Base-by-base conservation (phyloP, 768 basidiomycete species). In the Podaxis sp. region DNA sequence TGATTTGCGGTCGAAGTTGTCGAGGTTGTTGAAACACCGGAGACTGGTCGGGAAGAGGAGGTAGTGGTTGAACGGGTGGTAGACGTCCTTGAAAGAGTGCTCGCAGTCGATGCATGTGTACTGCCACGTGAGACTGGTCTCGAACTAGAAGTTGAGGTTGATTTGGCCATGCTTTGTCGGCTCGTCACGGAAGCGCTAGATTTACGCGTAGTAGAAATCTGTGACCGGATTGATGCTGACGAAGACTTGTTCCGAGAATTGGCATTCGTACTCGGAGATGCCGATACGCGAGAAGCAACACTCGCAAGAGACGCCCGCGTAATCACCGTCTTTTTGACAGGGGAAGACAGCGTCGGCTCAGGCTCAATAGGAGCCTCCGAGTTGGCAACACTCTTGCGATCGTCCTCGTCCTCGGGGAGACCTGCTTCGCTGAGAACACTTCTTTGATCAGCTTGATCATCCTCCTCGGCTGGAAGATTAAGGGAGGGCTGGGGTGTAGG, bases 171-270 rank as follows among this genome's bases (percentile, higher is more conserved):
- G 40, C 33, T 40, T 62, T 40, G 58, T 24, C 65, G 67, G 5
- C 67, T 64, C 7, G 59, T 47, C 2, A 47, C 29, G 33, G 51
- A 54, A 3, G 53, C 63, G 2, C 66, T 64, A 33, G 68, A 64
- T 56, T 71, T 73, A 11, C 73, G 71, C 29, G 75, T 66, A 2
- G 74, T 76, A 22, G 75, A 76, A 2, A 71, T 66, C 7, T 69
- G 70, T 2, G 75, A 76, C 36, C 74, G 71, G 37, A 76, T 64
- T 7, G 79, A 79, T 1, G 74, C 66, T 1, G 75, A 69, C 27
- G 75, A 74, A 0, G 76, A 74, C 36, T 70, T 72, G 15, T 71
- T 73, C 8, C 71, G 66, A 9, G 60, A n/a, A 15, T 60, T 61
- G 8, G 64, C 55, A 59, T 43, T 8, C 29, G 50, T 53, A 50